Percentiles rank a stretch among this genome's conserved stretches.
Conservation (phyloP, 805 yeast genomes). For the Jamesozyma lodderae region DNA sequence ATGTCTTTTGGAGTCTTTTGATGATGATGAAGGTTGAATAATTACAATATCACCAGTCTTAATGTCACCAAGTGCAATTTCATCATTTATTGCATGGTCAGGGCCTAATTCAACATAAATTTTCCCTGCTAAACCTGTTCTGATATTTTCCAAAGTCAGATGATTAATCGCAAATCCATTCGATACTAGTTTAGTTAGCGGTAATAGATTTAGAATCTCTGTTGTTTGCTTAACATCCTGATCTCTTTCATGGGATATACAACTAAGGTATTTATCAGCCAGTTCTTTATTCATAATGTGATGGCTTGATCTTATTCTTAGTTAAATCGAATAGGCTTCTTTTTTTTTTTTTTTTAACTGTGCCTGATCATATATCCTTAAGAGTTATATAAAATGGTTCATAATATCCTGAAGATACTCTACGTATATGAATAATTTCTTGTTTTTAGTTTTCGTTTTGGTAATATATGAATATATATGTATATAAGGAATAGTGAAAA, state of each 20-base stretch:
- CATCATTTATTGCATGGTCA: conserved; percentile 28
- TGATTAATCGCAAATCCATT: conserved; percentile 72
- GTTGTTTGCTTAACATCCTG: conserved; percentile 45
- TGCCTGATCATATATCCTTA: too few species aligned
- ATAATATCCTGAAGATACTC: too few species aligned
- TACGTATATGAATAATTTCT: too few species aligned
- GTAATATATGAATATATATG: neutral
- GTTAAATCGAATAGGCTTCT: too few species aligned
- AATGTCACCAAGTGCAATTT: conserved; percentile 41
- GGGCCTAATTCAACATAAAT: conserved; percentile 54
- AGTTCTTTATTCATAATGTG: conserved; percentile 26
- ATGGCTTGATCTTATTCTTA: too few species aligned
- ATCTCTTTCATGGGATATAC: conserved; percentile 40
- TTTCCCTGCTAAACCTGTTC: conserved; percentile 72
- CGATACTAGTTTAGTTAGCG: conserved; percentile 58
- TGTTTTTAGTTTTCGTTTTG: too few species aligned
- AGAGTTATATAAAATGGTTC: too few species aligned
- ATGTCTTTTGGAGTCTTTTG: conserved; percentile 14
- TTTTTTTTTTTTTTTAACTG: conserved; percentile 1
- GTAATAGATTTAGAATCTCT: conserved; percentile 35
- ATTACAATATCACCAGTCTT: conserved; percentile 73
- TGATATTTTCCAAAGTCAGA: conserved; percentile 46
- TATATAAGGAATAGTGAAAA: too few species aligned
- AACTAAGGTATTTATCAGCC: conserved; percentile 32
- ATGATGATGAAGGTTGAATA: conserved; percentile 30